Conservation (phyloP, 2,329 filamentous ascomycete species). For the Aspergillus oerlinghausenensis region DNA sequence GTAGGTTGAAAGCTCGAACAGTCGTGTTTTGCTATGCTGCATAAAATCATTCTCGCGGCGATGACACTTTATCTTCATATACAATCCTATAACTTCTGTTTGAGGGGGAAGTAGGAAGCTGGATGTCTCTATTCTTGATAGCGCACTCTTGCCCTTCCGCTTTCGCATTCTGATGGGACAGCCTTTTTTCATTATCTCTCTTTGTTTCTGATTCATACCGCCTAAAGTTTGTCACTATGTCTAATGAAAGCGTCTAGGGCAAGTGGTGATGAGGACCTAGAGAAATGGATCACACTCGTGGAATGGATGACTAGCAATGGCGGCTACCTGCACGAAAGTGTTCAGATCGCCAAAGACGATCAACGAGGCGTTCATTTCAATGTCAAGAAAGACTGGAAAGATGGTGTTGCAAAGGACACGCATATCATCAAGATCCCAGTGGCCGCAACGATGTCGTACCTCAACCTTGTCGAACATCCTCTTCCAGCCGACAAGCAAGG, state of each 20-base stretch:
- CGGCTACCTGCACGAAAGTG: conserved; percentile 29
- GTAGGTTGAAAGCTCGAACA: not conserved
- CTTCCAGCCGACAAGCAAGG: not conserved
- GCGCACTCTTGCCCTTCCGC: not conserved
- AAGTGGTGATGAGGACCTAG: conserved; percentile 11
- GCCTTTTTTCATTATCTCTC: not conserved
- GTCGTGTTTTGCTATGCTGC: not conserved
- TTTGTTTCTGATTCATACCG: not conserved
- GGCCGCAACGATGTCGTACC: conserved; percentile 34
- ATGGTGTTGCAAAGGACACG: conserved; percentile 25
- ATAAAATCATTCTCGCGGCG: not conserved
- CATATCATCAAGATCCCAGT: conserved; percentile 34
- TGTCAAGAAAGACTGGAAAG: conserved; percentile 24
- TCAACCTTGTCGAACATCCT: conserved; percentile 29
- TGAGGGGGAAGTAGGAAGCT: not conserved
- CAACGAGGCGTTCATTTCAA: conserved; percentile 34
- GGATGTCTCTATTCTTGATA: not conserved
- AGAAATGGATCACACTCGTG: conserved; percentile 26
- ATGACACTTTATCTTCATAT: not conserved
- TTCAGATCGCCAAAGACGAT: conserved; percentile 31
- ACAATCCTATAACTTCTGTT: not conserved
- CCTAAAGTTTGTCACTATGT: not conserved
- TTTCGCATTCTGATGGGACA: not conserved
- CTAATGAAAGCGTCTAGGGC: not conserved
- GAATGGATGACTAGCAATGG: conserved; percentile 30